Base-by-base conservation (phyloP, 2,329 filamentous ascomycete genomes). In the Fusarium poae region DNA sequence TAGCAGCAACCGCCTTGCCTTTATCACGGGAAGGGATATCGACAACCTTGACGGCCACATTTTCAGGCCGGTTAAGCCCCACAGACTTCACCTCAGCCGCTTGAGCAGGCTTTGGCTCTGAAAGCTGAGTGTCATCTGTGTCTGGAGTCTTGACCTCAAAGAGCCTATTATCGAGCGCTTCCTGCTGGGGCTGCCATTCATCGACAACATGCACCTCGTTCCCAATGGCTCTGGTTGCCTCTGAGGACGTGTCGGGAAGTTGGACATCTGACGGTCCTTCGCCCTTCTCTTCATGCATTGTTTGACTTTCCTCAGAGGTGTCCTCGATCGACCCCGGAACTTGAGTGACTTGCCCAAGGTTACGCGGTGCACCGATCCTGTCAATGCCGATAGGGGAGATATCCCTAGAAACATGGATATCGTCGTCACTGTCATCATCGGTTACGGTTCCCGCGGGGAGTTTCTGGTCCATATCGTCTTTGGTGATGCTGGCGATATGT, bases 1-100 rank as follows among this genome's bases (percentile, higher is more conserved):
- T 20, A 34, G 25, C 27, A 25, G 49, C 62, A 51, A 60, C 32
- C 50, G 50, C 57, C 35, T 70, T 69, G 67, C 62, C 67, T 55
- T 67, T 69, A 29, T 67, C 67, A 18, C 67, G 67, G 6, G 62
- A 57, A 29, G 67, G 62, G 27, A 69, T 70, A 37, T 70, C 57
- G n/a, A 70, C 49, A 62, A 59, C 49, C 34, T 63, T 70, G 23
- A 62, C 45, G n/a, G 65, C 44, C 44, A 29, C 56, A 25, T 40
- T 40, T 43, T 67, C 57, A 34, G 67, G 29, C 21, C 51, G 53
- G 27, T 39, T 48, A 20, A 55, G 40, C n/a, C 54, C 57, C 37
- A 55, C 35, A 9, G 61, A 48, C 35, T 63, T 70, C 32, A 49
- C 21, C 40, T 70, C 62, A 25, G 40, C 35, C 20, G 62, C 49